These are phyloP conservation scores for Phaseolus lunatus DNA, from an alignment of 306 rosid species.

Conservation along the genomic window DNA sequence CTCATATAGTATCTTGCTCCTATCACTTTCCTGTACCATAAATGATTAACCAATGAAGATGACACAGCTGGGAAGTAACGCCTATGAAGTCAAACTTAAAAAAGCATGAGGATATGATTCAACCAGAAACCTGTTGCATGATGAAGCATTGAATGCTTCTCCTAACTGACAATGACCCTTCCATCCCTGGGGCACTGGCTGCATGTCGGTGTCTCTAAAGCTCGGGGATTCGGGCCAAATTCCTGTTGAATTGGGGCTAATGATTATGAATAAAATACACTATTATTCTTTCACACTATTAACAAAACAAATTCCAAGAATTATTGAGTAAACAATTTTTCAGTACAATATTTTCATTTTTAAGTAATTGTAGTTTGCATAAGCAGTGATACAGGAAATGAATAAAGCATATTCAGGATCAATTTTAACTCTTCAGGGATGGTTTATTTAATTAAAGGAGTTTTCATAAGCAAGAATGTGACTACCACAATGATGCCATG, in stretches of 20 bases:
- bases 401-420: constrained; percentile 15
- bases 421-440: constrained; percentile 25
- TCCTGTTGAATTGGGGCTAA: constrained; percentile 55
- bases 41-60: constrained; percentile 47
- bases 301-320: neutral
- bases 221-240: constrained; percentile 93
- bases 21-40: constrained; percentile 70
- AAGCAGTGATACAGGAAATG: constrained; percentile 10
- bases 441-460: constrained; percentile 4
- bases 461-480: neutral
- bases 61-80: constrained; percentile 15
- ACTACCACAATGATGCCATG: constrained; percentile 36
- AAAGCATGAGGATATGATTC: constrained; percentile 29
- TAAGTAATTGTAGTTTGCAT: neutral
- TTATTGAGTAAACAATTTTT: neutral
- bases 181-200: constrained; percentile 72
- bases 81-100: constrained; percentile 23
- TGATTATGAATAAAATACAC: constrained; percentile 28
- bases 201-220: constrained; percentile 72
- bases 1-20: constrained; percentile 84
- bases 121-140: constrained; percentile 75
- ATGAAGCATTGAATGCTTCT: constrained; percentile 81
- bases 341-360: constrained; percentile 16
- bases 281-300: constrained; percentile 24
- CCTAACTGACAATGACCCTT: constrained; percentile 73